phyloP scores from a whole-genome alignment of 2,329 filamentous ascomycete species.

The Knoxdaviesia capensis region DNA sequence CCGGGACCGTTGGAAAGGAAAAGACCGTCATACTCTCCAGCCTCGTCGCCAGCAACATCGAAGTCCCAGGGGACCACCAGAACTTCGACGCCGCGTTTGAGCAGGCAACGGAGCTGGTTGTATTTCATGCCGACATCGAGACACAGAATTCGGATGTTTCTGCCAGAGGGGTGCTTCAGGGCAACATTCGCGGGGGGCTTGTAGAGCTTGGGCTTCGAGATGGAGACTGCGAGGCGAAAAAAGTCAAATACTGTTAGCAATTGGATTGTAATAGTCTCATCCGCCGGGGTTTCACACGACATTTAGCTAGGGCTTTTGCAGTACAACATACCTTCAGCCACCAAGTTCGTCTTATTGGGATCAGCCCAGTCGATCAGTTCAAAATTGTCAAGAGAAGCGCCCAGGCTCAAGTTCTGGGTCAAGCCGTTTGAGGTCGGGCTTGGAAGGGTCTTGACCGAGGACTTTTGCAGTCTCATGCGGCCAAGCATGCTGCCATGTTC shows the following conservation, averaged over 20 bases:
- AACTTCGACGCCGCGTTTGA: conserved; percentile 81
- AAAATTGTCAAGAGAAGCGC: conserved; percentile 28
- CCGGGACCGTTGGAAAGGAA: conserved; percentile 97
- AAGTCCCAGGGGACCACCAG: conserved; percentile 93
- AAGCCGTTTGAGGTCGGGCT: conserved; percentile 19
- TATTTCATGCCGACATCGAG: conserved; percentile 97
- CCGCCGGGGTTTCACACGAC: too few species aligned
- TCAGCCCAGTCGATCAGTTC: conserved; percentile 76
- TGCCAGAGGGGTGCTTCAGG: conserved; percentile 74
- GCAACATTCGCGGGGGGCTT: conserved; percentile 49
- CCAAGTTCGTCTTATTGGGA: conserved; percentile 82
- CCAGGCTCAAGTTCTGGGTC: conserved; percentile 6
- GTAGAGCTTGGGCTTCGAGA: conserved; percentile 70
- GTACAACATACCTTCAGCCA: conserved; percentile 63
- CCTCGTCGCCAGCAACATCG: conserved; percentile 58
- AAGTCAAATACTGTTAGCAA: conserved; percentile 12
- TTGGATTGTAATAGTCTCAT: background rate
- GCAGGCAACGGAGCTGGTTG: conserved; percentile 87
- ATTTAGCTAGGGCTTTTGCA: background rate
- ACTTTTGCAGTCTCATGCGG: conserved; percentile 56
- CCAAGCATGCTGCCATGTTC: conserved; percentile 93
- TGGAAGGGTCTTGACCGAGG: conserved; percentile 14
- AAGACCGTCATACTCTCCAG: conserved; percentile 79
- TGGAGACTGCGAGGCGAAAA: conserved; percentile 49
- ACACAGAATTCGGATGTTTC: conserved; percentile 70